phyloP scores from a whole-genome alignment of 1,284 basidiomycete genomes.

The Uromyces viciae-fabae region DNA sequence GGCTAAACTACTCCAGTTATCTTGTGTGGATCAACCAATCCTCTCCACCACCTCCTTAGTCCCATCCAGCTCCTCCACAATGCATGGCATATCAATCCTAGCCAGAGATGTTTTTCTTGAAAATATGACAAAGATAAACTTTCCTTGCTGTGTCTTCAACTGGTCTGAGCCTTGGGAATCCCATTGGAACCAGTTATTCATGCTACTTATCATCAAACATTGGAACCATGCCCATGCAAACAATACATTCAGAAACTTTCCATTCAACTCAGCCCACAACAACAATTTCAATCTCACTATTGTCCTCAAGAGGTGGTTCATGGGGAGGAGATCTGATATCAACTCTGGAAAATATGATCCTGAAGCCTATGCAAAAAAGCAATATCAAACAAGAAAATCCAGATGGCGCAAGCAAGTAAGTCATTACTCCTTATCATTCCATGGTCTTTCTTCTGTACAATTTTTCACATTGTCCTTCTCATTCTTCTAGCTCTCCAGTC shows the following conservation, averaged over 20 bases:
- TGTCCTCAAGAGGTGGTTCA: not conserved
- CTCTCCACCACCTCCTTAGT: not conserved
- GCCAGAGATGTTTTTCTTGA: not conserved
- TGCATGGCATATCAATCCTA: not conserved
- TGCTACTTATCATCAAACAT: not conserved
- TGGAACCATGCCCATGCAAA: not conserved
- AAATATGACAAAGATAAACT: not conserved
- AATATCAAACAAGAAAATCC: not conserved
- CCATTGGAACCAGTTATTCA: not conserved
- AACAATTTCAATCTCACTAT: not conserved
- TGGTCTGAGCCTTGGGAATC: not conserved
- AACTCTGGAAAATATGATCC: not conserved
- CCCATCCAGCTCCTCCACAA: not conserved
- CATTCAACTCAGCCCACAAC: not conserved
- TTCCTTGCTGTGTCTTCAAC: not conserved
- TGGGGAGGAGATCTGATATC: not conserved
- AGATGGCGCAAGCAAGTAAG: not conserved
- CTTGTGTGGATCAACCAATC: not conserved
- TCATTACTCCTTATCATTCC: not conserved
- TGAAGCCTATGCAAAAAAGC: not conserved
- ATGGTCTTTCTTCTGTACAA: not conserved
- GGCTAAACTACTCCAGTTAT: not conserved
- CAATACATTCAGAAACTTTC: not conserved
- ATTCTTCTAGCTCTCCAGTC: not conserved
- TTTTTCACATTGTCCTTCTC: not conserved